A percentile compares a stretch with the other conserved stretches of the same genome.
Conservation (phyloP, 1,284 basidiomycete genomes). For the Athelia psychrophila region DNA sequence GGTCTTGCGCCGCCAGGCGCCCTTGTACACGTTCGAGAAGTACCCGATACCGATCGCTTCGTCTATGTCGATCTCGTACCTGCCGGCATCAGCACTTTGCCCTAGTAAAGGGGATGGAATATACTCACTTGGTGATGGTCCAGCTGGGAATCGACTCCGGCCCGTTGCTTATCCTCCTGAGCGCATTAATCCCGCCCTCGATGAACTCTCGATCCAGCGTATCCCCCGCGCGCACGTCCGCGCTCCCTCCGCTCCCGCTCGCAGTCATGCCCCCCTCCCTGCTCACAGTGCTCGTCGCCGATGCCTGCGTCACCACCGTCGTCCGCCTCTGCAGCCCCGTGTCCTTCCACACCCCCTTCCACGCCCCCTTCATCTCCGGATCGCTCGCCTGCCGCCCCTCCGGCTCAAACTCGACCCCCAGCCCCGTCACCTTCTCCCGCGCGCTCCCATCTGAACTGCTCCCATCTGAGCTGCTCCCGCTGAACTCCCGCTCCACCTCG, state of each 20-base stretch:
- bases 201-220: conserved; percentile 40
- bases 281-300: conserved; percentile 1
- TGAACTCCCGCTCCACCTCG: conserved; percentile 38
- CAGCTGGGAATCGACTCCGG: conserved; percentile 52
- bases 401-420: conserved; percentile 5
- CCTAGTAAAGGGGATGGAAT: not conserved
- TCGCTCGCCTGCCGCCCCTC: too few relatives aligned
- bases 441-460: conserved; percentile 7
- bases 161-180: conserved; percentile 37
- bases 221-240: conserved; percentile 13
- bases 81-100: conserved; percentile 10
- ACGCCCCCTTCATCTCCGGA: too few relatives aligned
- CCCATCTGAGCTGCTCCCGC: not conserved
- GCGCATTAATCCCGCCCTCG: conserved; percentile 47
- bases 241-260: conserved; percentile 10
- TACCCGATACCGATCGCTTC: conserved; percentile 59
- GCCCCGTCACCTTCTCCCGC: conserved; percentile 19
- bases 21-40: conserved; percentile 69
- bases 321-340: not conserved
- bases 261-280: conserved; percentile 3
- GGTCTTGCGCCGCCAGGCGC: conserved; percentile 54
- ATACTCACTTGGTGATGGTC: conserved; percentile 54
- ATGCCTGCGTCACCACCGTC: not conserved
- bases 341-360: not conserved
- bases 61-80: conserved; percentile 64